Conservation (phyloP, 768 basidiomycete species). For the Phanerodontia chrysosporium region DNA sequence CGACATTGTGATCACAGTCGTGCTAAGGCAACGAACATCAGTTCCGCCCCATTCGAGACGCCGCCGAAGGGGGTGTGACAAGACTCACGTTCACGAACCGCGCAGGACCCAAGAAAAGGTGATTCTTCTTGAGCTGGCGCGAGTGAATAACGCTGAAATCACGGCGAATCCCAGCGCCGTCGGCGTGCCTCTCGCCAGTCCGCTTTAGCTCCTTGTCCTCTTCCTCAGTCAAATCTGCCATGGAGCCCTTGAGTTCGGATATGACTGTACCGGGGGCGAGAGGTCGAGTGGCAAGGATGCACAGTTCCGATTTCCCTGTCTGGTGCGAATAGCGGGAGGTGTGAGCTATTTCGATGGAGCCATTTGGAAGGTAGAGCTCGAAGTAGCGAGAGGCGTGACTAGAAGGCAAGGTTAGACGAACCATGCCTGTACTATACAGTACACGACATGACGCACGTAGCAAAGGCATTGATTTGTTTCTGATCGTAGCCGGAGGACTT, state of each 20-base stretch:
- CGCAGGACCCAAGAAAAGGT: conserved; percentile 86
- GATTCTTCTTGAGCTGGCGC: conserved; percentile 88
- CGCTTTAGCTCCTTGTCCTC: conserved; percentile 86
- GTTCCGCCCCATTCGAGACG: not conserved
- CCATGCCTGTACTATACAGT: conserved; percentile 19
- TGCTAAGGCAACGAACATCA: conserved; percentile 45
- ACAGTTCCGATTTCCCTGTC: conserved; percentile 86
- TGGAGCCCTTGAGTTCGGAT: conserved; percentile 84
- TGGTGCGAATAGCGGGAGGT: conserved; percentile 83
- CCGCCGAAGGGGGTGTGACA: conserved; percentile 5
- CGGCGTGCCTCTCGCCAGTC: conserved; percentile 62
- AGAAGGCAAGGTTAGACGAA: conserved; percentile 22
- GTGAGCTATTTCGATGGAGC: conserved; percentile 84
- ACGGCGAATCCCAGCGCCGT: conserved; percentile 56
- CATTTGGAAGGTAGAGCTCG: conserved; percentile 79
- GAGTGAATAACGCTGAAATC: conserved; percentile 93
- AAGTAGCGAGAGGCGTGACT: conserved; percentile 89
- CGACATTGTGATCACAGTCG: conserved; percentile 87
- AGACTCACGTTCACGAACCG: conserved; percentile 84
- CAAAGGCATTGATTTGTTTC: conserved; percentile 87
- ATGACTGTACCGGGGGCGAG: conserved; percentile 69
- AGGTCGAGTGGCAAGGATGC: conserved; percentile 77
- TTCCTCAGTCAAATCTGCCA: conserved; percentile 83
- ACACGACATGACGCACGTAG: conserved; percentile 64
- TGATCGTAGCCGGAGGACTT: conserved; percentile 55